These are phyloP conservation scores for Tolypocladium cylindrosporum DNA, from an alignment of 2,329 filamentous ascomycete species.

Conservation along the genomic window DNA sequence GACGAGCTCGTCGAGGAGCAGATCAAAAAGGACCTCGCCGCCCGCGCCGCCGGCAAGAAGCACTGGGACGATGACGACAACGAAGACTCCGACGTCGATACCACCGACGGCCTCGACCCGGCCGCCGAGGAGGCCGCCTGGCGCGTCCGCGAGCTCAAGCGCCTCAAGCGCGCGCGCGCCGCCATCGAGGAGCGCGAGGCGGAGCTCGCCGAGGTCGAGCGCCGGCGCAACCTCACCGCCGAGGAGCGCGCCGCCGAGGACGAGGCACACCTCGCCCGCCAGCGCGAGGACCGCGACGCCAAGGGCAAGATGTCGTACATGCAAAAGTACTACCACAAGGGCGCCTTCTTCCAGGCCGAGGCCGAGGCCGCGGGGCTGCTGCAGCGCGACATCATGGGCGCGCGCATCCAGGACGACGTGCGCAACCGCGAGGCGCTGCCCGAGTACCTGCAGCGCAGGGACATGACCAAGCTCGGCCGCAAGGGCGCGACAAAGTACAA, in stretches of 20 bases:
- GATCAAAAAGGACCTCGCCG: conserved; percentile 69
- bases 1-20: conserved; percentile 83
- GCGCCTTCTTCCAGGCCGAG: conserved; percentile 87
- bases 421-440: conserved; percentile 74
- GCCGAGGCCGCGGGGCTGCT: conserved; percentile 65
- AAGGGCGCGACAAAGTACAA: conserved; percentile 87
- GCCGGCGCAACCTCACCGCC: conserved; percentile 73
- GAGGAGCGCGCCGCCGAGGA: conserved; percentile 85
- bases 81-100: conserved; percentile 69
- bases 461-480: conserved; percentile 87
- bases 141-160: conserved; percentile 84
- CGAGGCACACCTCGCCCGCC: conserved; percentile 61
- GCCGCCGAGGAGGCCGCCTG: conserved; percentile 86
- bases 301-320: conserved; percentile 80
- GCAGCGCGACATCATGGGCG: conserved; percentile 77
- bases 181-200: conserved; percentile 75
- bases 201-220: conserved; percentile 82
- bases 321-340: conserved; percentile 96
- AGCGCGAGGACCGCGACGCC: conserved; percentile 68
- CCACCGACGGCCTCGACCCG: conserved; percentile 77
- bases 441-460: conserved; percentile 83
- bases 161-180: conserved; percentile 78
- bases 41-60: conserved; percentile 65
- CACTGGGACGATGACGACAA: conserved; percentile 78
- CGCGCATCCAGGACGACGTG: conserved; percentile 73